Conservation (phyloP, 257 asterid genomes). For the Nicotiana sylvestris region DNA sequence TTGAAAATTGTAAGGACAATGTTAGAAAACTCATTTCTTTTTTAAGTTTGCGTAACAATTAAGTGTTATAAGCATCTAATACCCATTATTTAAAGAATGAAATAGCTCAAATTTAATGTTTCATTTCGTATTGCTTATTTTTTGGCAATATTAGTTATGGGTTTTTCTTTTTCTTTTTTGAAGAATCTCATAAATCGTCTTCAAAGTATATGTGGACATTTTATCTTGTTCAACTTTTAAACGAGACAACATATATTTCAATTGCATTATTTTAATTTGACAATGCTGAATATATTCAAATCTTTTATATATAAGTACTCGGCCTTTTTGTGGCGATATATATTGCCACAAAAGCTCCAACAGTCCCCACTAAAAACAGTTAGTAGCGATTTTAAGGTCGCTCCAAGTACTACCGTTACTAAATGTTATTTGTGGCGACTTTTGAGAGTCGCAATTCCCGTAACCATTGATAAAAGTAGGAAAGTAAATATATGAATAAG, state of each 20-base stretch:
- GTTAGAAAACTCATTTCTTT: slow-evolving; percentile 22
- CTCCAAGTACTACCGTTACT: too few relatives aligned
- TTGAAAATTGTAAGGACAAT: slow-evolving; percentile 4
- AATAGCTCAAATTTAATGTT: background rate
- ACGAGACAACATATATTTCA: background rate
- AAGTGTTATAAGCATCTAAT: background rate
- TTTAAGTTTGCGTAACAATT: background rate
- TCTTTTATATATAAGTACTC: background rate
- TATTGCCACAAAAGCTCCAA: too few relatives aligned
- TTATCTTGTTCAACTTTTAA: background rate
- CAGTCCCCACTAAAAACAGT: too few relatives aligned
- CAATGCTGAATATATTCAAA: background rate
- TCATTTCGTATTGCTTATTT: background rate
- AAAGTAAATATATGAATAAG: too few relatives aligned
- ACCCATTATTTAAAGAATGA: background rate
- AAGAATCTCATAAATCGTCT: background rate
- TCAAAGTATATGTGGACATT: background rate
- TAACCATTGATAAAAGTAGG: too few relatives aligned
- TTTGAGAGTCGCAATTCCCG: too few relatives aligned
- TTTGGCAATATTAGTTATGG: background rate
- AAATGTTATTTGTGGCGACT: too few relatives aligned
- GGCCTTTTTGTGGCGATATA: too few relatives aligned
- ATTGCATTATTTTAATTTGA: too few relatives aligned
- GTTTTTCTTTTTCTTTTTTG: too few relatives aligned
- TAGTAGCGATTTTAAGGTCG: too few relatives aligned